Base-by-base conservation (phyloP, 2,329 filamentous ascomycete species). In the Stagonosporopsis cucurbitacearum region DNA sequence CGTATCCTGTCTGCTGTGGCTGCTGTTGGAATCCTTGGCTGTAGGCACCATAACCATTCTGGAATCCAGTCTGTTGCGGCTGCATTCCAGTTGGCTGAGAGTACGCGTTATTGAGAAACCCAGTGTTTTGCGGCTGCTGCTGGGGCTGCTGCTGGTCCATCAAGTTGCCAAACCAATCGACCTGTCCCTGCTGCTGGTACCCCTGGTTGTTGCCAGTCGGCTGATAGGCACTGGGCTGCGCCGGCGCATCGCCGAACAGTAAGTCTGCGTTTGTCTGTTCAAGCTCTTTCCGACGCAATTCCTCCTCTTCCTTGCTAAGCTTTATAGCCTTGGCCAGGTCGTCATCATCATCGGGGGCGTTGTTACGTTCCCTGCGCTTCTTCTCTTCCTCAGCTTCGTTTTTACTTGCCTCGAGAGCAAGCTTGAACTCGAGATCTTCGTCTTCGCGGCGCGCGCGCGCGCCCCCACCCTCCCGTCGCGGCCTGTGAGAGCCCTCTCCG, bases 161-260 rank as follows among this genome's bases (percentile, higher is more conserved):
- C 12, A 93, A 92, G 75, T 99, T 99, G 56, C 94, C 95, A 68
- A 96, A 95, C 86, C 96, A 98, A 77, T 99, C 95, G 17, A 99
- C 95, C 12, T 92, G 91, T 54, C 90, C 90, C 73, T 96, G 94
- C 78, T 99, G 95, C 79, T 98, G 93, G 71, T 99, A 99, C 42
- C 94, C 94, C 78, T 96, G 93, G 77, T 97, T 98, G 80, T 92
- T 92, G 32, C 92, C 94, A 13, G 93, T 98, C 36, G 86, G 86
- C 77, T 93, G 91, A 32, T 90, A 85, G 67, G 92, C 89, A 50
- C 86, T 79, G 4, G 81, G 75, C 69, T 88, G 86, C n/a, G 63
- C 85, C 6, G 83, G 82, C 23, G 83, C 81, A 66, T 96, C 91
- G 67, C 96, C 93, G 68, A 99, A 98, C n/a, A 99, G 83, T 19